Evolutionary conservation across 108 stramenopile species (phyloP), one percentile per base, ranked within the genome.

Genomic region (Fistulifera solaris): DNA sequence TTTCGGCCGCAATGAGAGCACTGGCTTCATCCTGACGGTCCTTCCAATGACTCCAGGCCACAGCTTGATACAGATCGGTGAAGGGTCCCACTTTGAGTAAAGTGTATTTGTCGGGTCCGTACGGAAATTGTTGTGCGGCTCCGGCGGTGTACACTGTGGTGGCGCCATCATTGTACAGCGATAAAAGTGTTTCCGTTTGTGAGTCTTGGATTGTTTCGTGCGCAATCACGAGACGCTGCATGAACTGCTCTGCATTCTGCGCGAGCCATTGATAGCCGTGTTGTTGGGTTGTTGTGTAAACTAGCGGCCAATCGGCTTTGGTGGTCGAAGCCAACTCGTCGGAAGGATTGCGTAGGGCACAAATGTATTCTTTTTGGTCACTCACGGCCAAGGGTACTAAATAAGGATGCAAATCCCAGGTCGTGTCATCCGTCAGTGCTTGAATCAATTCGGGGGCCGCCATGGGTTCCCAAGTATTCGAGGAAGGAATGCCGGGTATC

Each of bases 1-100:
- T 79, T 59, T 90, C 88, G 1, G 88, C 88, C 6, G 88, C 78
- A 61, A 90, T 90, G 13, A 90, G 61, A 26, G 88, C 68, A 13
- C 80, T 80, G 19, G 72, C 58, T 42, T 75, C 71, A 40, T 86
- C 84, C 7, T 66, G 70, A 11, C 66, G 57, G 23, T 67, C 54
- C 26, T 69, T 63, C 31, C 31, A 35, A 57, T 90, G 88, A 14
- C 57, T 44, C 28, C 64, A 47, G 44, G 84, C 64, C 75, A 90
- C 67, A 31, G 58, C 66, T 61, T 81, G 72, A 43, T 90, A 90
- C 10, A 90, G 64, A 39, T 90, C 88, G 0, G 84, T 74, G 43
- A 90, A 90, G 1, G 88, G 84, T 0, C 84, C 88, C 12, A 90
- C 78, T 12, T 78, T 69, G 4, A 90, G 58, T 15, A 90, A 55